Evolutionary conservation across 2,329 filamentous ascomycete genomes (phyloP).

Genomic region (Myriosclerotinia duriaeana): DNA sequence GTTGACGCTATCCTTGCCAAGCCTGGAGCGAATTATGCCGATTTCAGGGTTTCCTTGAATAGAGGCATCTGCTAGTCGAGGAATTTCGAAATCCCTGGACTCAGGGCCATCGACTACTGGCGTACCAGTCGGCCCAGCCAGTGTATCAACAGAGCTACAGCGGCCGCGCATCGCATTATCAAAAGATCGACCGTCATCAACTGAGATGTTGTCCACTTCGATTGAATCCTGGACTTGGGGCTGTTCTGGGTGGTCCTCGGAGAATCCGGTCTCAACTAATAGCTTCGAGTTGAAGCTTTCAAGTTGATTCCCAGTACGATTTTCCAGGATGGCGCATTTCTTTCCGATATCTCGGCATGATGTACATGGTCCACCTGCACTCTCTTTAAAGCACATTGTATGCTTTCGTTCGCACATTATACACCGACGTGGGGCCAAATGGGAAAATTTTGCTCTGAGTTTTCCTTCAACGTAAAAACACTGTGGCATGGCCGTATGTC

Average conservation of each 20-base stretch:
- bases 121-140: background rate
- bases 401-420: background rate
- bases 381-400: background rate
- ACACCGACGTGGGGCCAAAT: background rate
- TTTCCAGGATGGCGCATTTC: background rate
- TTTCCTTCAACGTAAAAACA: background rate
- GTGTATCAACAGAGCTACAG: background rate
- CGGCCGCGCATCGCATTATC: background rate
- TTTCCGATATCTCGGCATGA: background rate
- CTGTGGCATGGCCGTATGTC: background rate
- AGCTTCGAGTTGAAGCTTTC: too few species aligned
- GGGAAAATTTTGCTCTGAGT: background rate
- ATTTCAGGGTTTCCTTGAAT: background rate
- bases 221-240: background rate
- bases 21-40: background rate
- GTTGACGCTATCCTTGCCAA: background rate
- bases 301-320: background rate
- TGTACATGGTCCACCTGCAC: background rate
- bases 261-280: background rate
- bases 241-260: background rate
- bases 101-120: background rate
- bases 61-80: too few species aligned
- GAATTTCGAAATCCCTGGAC: background rate
- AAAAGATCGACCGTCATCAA: background rate
- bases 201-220: background rate